These are phyloP conservation scores for Botrytis porri DNA, from an alignment of 2,329 filamentous ascomycete genomes.

Conservation along the genomic window DNA sequence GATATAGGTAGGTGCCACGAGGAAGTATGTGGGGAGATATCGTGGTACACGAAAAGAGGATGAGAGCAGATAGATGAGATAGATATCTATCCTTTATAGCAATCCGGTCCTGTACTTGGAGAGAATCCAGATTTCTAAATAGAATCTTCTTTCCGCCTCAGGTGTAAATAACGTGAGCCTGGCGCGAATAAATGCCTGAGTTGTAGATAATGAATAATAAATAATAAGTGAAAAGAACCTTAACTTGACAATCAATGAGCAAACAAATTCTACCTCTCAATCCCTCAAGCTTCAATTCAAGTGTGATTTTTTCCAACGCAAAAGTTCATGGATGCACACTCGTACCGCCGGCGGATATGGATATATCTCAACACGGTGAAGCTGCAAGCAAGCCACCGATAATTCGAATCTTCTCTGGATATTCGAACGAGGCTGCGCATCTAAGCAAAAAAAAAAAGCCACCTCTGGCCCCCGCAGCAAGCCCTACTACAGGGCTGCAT, in stretches of 20 bases:
- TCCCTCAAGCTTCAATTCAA: not conserved
- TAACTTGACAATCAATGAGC: not conserved
- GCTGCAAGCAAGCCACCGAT: not conserved
- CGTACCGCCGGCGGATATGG: not conserved
- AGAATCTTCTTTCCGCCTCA: slow-evolving; percentile 10
- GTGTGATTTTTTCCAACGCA: not conserved
- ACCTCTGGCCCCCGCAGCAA: not conserved
- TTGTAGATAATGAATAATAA: not conserved
- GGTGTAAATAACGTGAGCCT: slow-evolving; percentile 12
- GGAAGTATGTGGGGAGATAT: not conserved
- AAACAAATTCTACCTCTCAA: not conserved
- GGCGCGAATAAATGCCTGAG: slow-evolving; percentile 13
- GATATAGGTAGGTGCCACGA: not conserved
- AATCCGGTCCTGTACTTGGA: not conserved
- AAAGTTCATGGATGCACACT: not conserved
- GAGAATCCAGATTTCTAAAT: not conserved
- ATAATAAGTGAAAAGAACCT: not conserved
- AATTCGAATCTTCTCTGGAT: not conserved
- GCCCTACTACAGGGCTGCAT: slow-evolving; percentile 18
- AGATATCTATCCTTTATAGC: not conserved
- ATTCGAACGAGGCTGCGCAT: not conserved
- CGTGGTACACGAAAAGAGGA: not conserved
- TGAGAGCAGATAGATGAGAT: not conserved
- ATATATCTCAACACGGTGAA: slow-evolving; percentile 16
- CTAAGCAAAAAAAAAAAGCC: not conserved